Evolutionary conservation across 2,329 filamentous ascomycete species (phyloP).

Genomic region (Scolecobasidium constrictum): DNA sequence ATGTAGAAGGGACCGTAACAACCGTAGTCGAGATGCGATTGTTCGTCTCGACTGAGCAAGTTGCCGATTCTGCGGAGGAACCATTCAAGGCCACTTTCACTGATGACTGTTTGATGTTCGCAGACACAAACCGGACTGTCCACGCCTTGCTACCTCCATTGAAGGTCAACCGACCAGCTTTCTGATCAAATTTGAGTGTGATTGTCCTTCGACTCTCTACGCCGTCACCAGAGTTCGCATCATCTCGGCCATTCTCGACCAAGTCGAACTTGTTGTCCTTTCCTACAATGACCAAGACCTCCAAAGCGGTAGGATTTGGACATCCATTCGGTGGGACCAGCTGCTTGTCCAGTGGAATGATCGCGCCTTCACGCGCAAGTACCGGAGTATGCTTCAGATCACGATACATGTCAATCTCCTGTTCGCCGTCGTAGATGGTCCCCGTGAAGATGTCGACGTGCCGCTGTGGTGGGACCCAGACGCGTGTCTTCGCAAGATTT

Average conservation of each 20-base stretch:
- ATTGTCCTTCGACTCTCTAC: constrained; percentile 1
- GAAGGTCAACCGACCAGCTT: constrained; percentile 23
- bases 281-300: constrained; percentile 37
- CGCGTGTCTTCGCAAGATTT: constrained; percentile 36
- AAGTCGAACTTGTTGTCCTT: constrained; percentile 38
- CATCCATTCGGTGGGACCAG: constrained; percentile 35
- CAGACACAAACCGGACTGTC: constrained; percentile 22
- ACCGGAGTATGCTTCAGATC: constrained; percentile 40
- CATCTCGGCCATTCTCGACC: constrained; percentile 35
- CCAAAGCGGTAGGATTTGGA: constrained; percentile 34
- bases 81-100: constrained; percentile 1
- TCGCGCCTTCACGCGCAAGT: constrained; percentile 44
- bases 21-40: not conserved
- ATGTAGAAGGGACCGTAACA: constrained; percentile 1
- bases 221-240: constrained; percentile 21
- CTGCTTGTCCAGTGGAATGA: constrained; percentile 43
- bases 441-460: constrained; percentile 50
- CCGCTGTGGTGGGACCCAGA: constrained; percentile 45
- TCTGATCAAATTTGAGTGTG: constrained; percentile 26
- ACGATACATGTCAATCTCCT: constrained; percentile 42
- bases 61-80: not conserved
- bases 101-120: not conserved
- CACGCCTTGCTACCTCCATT: constrained; percentile 14
- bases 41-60: not conserved
- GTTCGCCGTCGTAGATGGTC: constrained; percentile 45